Conservation (phyloP, 2,329 filamentous ascomycete species). For the Nemania serpens region DNA sequence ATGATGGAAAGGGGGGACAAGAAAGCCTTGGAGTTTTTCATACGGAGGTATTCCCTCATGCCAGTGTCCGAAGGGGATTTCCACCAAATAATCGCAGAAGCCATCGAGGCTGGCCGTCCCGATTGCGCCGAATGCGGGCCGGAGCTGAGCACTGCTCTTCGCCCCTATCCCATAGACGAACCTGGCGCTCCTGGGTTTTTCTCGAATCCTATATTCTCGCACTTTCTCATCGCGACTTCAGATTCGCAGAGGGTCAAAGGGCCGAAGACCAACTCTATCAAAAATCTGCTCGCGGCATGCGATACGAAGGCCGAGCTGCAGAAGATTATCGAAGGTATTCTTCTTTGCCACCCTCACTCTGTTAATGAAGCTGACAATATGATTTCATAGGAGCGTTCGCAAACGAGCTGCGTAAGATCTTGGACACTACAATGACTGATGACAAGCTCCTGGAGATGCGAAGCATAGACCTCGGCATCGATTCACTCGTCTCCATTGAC, state of each 20-base stretch:
- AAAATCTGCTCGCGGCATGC: too few species aligned
- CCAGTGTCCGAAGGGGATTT: slow-evolving; percentile 41
- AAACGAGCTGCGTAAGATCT: not conserved
- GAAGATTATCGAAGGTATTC: too few species aligned
- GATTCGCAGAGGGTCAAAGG: too few species aligned
- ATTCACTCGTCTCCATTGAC: slow-evolving; percentile 34
- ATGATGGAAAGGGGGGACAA: slow-evolving; percentile 24
- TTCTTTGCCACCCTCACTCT: too few species aligned
- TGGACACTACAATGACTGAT: slow-evolving; percentile 11
- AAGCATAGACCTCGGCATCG: slow-evolving; percentile 20
- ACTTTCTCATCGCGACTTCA: too few species aligned
- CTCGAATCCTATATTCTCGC: too few species aligned
- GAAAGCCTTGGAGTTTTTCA: slow-evolving; percentile 27
- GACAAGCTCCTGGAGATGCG: slow-evolving; percentile 24
- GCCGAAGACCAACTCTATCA: too few species aligned
- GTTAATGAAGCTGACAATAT: too few species aligned
- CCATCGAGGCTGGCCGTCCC: slow-evolving; percentile 30
- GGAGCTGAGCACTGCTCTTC: slow-evolving; percentile 23
- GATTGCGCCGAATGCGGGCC: slow-evolving; percentile 20
- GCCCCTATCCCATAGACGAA: not conserved
- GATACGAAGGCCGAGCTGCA: too few species aligned
- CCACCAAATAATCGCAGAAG: slow-evolving; percentile 41
- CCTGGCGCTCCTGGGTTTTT: too few species aligned
- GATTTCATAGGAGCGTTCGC: too few species aligned
- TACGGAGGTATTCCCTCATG: slow-evolving; percentile 31